Evolutionary conservation across 2,329 filamentous ascomycete species (phyloP), one percentile per base, ranked within the genome.

Genomic region (Microdochium nivale): DNA sequence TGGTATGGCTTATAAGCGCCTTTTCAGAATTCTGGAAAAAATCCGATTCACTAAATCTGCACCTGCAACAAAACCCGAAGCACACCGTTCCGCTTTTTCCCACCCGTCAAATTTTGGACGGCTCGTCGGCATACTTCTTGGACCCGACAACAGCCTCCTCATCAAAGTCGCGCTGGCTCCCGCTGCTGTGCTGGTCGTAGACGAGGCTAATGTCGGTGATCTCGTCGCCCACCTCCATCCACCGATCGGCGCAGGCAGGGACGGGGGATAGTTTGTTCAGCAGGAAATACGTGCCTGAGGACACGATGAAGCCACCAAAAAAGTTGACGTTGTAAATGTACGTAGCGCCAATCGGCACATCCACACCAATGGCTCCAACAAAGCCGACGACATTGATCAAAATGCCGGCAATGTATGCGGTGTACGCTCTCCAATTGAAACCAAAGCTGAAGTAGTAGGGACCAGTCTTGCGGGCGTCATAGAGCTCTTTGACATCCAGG

Each of bases 261-360:
- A 96, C 69, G 0, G 90, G 90, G 55, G 70, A 87, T 25, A 90
- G 32, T 53, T 71, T 79, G 65, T 85, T 90, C 1, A 95, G 73
- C 0, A 66, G 51, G 71, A 80, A 95, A 69, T 96, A 96, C 8
- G 84, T 69, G 0, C 56, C 63, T 0, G 73, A 73, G 0, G 88
- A 80, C 11, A 95, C 79, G 47, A 89, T 74, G 64, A 95, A 91
- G 0, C 91, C 91, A 44, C 80, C 79, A 66, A 96, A 95, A 73
- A 91, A 96, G 68, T 96, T 96, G 60, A 96, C 63, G 58, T 90
- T 88, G 74, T 95, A 96, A 54, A 96, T 82, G 63, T 95, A 95
- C 1, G 79, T 82, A 2, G 92, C 91, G 1, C 86, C 90, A 5
- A 80, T 73, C 0, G 92, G 91, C 0, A 96, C 89, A 1, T 72